Percentiles rank a stretch among this genome's conserved stretches.
Evolutionary conservation across 768 basidiomycete genomes (phyloP).

Genomic region (Phallus indusiatus): DNA sequence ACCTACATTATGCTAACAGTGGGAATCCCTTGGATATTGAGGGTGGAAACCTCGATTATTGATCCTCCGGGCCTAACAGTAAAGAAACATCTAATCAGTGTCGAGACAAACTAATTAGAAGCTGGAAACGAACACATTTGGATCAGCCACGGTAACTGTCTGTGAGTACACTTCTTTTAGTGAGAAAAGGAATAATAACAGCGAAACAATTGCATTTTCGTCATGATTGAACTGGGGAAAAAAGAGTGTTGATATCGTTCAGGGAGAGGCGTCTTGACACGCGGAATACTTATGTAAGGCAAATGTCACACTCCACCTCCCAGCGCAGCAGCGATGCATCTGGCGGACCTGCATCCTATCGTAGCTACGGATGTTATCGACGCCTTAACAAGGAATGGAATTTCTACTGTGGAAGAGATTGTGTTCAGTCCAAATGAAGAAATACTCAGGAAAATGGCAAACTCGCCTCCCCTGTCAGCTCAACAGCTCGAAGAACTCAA

Average conservation of each 20-base stretch:
- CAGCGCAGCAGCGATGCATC: neutral
- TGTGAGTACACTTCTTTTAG: constrained; percentile 12
- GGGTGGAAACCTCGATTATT: constrained; percentile 39
- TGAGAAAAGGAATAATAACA: neutral
- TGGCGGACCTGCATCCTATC: constrained; percentile 7
- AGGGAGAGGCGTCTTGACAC: neutral
- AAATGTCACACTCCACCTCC: neutral
- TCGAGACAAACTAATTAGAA: neutral
- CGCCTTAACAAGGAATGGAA: constrained; percentile 36
- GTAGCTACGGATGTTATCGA: constrained; percentile 37
- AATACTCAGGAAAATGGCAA: constrained; percentile 22
- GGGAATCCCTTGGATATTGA: constrained; percentile 29
- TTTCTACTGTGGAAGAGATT: constrained; percentile 50
- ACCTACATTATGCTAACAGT: constrained; percentile 38
- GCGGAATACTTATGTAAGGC: neutral
- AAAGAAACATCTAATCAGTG: too few species aligned
- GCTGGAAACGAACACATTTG: constrained; percentile 32
- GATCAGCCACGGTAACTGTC: constrained; percentile 50
- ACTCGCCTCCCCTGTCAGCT: constrained; percentile 24
- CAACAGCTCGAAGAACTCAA: constrained; percentile 37
- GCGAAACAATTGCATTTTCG: neutral
- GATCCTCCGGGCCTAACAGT: constrained; percentile 37
- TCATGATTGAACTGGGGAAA: neutral
- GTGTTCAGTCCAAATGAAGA: constrained; percentile 40
- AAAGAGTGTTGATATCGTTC: neutral